A percentile compares a stretch with the other conserved stretches of the same genome.
Evolutionary conservation across 768 basidiomycete species (phyloP).

Genomic region (Trichaptum fuscoviolaceum): DNA sequence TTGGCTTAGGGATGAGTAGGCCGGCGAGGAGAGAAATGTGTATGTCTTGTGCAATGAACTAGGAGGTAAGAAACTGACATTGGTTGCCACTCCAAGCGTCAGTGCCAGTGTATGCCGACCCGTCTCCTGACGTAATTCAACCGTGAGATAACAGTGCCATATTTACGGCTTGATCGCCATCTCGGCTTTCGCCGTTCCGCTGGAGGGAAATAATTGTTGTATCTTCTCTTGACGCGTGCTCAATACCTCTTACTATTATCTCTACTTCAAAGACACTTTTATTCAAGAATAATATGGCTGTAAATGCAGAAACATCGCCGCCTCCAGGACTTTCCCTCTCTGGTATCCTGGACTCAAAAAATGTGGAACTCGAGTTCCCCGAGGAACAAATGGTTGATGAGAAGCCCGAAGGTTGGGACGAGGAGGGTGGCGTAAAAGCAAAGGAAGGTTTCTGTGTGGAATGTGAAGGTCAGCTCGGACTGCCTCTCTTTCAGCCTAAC

Average conservation of each 20-base stretch:
- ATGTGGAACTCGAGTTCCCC: slow-evolving; percentile 1
- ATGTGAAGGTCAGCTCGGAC: slow-evolving; percentile 66
- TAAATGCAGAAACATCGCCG: neutral
- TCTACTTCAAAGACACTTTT: neutral
- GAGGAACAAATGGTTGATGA: slow-evolving; percentile 3
- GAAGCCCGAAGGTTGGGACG: slow-evolving; percentile 55
- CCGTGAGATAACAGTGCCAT: neutral
- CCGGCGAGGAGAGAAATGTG: neutral
- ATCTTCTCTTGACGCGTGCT: neutral
- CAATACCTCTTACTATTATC: neutral
- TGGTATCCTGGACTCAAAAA: slow-evolving; percentile 2
- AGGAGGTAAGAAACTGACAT: neutral
- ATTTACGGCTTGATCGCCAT: neutral
- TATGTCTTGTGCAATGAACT: neutral
- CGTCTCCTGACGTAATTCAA: neutral
- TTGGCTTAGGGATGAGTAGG: too few relatives aligned
- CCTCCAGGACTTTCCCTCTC: neutral
- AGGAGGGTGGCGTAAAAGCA: slow-evolving; percentile 45
- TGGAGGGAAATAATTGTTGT: neutral
- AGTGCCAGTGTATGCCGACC: too few relatives aligned
- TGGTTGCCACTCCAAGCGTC: slow-evolving; percentile 1
- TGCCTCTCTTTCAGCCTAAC: neutral
- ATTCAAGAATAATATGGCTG: neutral
- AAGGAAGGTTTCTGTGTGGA: slow-evolving; percentile 73
- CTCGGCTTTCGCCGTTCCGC: neutral